A percentile compares a stretch with the other conserved stretches of the same genome.
phyloP scores from a whole-genome alignment of 345 rosid genomes.

The Bruguiera parviflora region DNA sequence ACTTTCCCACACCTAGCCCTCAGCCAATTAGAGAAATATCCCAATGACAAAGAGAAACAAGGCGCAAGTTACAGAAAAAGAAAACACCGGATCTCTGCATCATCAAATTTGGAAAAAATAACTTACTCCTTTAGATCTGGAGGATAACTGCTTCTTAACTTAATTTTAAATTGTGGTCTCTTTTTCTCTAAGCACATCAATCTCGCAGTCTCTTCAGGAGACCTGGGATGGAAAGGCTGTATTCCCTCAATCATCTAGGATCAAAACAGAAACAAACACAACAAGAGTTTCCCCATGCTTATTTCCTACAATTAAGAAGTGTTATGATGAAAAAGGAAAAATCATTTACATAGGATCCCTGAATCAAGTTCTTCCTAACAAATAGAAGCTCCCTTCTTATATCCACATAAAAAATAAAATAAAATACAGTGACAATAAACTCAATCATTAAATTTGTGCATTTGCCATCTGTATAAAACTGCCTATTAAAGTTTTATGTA shows the following conservation, averaged over 20 bases:
- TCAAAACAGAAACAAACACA: conserved; percentile 15
- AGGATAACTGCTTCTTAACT: conserved; percentile 56
- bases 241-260: conserved; percentile 84
- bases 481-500: too few species aligned
- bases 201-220: conserved; percentile 61
- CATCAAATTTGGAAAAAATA: background rate
- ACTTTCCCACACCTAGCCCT: too few species aligned
- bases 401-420: background rate
- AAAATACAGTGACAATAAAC: too few species aligned
- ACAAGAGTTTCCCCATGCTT: background rate
- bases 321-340: background rate
- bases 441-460: too few species aligned
- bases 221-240: conserved; percentile 65
- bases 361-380: background rate
- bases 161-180: conserved; percentile 68
- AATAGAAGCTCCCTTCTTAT: background rate
- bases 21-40: too few species aligned
- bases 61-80: background rate
- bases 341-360: background rate
- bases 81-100: background rate
- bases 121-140: conserved; percentile 85
- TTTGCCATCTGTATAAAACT: too few species aligned
- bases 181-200: conserved; percentile 62
- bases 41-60: too few species aligned
- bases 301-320: background rate